phyloP scores from a whole-genome alignment of 2,329 filamentous ascomycete species.

The Plenodomus tracheiphilus region DNA sequence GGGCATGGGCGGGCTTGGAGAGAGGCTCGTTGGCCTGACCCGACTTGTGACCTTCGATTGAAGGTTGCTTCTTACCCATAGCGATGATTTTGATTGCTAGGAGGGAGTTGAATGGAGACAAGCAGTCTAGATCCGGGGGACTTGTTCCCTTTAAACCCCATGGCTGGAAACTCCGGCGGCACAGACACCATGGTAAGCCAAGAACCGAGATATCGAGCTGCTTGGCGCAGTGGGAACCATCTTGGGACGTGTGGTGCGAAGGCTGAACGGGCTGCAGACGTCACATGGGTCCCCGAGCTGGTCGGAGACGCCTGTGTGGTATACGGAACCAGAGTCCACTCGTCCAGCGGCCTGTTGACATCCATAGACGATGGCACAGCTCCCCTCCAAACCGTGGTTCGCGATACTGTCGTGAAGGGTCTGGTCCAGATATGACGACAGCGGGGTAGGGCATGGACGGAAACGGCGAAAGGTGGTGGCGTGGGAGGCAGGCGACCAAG shows the following conservation, averaged over 20 bases:
- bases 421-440: constrained; percentile 10
- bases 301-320: not conserved
- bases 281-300: constrained; percentile 12
- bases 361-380: not conserved
- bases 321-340: not conserved
- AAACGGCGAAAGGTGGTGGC: constrained; percentile 14
- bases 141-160: constrained; percentile 33
- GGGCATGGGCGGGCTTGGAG: constrained; percentile 63
- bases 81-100: constrained; percentile 27
- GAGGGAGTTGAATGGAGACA: constrained; percentile 29
- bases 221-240: constrained; percentile 34
- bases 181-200: constrained; percentile 32
- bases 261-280: constrained; percentile 14
- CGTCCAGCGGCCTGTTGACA: not conserved
- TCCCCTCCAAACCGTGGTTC: not conserved
- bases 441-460: constrained; percentile 10
- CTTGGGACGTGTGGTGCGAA: constrained; percentile 26
- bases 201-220: constrained; percentile 27
- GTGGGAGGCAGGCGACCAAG: constrained; percentile 12
- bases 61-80: constrained; percentile 45
- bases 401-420: not conserved
- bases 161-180: constrained; percentile 21
- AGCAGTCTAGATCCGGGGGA: constrained; percentile 35
- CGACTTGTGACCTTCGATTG: constrained; percentile 46
- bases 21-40: constrained; percentile 58